phyloP scores from a whole-genome alignment of 495 filamentous ascomycete genomes.

The Neurospora terricola region DNA sequence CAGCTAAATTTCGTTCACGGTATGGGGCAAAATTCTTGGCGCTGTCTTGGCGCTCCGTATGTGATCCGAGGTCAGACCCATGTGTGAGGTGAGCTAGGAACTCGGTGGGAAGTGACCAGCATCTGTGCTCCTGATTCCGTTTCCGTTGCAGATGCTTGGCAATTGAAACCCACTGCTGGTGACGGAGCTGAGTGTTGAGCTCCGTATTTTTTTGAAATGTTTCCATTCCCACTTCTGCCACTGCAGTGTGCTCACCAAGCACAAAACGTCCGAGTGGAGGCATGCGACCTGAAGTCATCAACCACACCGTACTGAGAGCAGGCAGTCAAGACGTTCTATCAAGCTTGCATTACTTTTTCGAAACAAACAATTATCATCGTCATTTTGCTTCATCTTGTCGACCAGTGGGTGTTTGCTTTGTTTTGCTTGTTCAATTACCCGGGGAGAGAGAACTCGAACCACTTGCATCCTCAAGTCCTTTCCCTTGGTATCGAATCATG shows the following conservation, averaged over 20 bases:
- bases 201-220: not conserved
- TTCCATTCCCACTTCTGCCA: not conserved
- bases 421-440: not conserved
- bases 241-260: not conserved
- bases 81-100: too few species aligned
- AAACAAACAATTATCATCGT: not conserved
- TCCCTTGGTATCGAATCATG: not conserved
- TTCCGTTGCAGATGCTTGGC: not conserved
- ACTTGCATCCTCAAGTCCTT: not conserved
- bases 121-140: not conserved
- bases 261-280: not conserved
- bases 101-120: not conserved
- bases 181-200: not conserved
- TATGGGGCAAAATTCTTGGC: too few species aligned
- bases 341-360: not conserved
- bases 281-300: not conserved
- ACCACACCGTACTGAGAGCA: not conserved
- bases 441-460: not conserved
- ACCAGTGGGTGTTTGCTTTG: not conserved
- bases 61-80: too few species aligned
- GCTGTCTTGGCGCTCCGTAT: too few species aligned
- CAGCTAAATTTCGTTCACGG: too few species aligned
- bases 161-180: not conserved
- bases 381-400: not conserved
- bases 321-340: not conserved